A percentile compares a stretch with the other conserved stretches of the same genome.
Conservation (phyloP, 176 grass and related monocot genomes). For the Zoysia pacifica region DNA sequence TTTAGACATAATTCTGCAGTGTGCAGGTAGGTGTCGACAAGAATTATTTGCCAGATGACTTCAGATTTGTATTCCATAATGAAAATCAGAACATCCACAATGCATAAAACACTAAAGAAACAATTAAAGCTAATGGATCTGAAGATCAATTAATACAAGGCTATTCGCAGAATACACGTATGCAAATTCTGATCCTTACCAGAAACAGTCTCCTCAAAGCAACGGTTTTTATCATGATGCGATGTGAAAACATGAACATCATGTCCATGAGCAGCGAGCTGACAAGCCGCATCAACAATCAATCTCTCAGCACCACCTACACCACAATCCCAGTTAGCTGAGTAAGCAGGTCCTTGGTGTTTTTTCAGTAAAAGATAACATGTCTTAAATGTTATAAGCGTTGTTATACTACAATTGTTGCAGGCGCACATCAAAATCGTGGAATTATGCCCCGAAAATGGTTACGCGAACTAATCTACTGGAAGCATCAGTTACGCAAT, state of each 20-base stretch:
- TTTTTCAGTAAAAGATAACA: too few species aligned
- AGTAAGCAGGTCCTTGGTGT: background rate
- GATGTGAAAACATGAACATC: slow-evolving; percentile 90
- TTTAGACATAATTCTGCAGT: background rate
- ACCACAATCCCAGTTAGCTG: background rate
- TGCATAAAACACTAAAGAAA: too few species aligned
- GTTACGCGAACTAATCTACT: too few species aligned
- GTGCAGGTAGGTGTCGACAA: background rate
- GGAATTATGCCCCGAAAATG: too few species aligned
- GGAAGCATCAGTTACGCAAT: too few species aligned
- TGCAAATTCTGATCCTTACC: slow-evolving; percentile 47
- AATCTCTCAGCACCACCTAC: slow-evolving; percentile 93
- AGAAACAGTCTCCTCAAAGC: slow-evolving; percentile 92
- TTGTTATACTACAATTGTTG: too few species aligned
- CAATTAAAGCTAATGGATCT: background rate
- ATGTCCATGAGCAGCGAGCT: slow-evolving; percentile 78
- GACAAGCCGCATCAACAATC: slow-evolving; percentile 84
- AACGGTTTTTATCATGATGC: slow-evolving; percentile 86
- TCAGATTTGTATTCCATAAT: background rate
- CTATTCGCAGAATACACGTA: background rate
- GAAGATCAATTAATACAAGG: background rate
- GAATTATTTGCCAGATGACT: background rate
- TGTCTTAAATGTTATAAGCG: too few species aligned
- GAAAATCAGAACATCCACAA: too few species aligned
- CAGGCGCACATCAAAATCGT: too few species aligned